Evolutionary conservation across 2,329 filamentous ascomycete species (phyloP), one percentile per base, ranked within the genome.

Genomic region (Periglandula ipomoeae): DNA sequence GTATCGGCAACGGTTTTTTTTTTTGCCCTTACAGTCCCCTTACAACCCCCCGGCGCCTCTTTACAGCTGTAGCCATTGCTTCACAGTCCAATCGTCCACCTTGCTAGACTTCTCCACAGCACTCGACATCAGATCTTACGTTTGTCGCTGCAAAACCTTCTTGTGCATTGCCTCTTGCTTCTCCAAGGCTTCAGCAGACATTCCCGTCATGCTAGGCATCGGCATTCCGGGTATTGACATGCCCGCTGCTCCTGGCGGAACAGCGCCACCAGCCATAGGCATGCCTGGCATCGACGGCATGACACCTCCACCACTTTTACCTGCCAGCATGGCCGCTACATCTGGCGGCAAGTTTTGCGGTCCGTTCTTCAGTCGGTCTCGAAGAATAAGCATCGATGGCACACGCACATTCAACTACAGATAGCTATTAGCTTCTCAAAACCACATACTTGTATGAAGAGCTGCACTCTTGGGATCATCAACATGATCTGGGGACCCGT

Each of bases 351-450:
- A 22, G 11, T 30, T 46, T 15, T 49, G 46, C 1, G 46, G 46
- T 22, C 45, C 49, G 38, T 43, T 50, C 34, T 49, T 50, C 32
- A 54, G 22, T 5, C 50, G 52, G 56, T 80, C 76, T 27, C 72
- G 65, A 22, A 69, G 70, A 58, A 82, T 79, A 51, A 80, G 68
- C 78, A 82, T 81, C 1, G 76, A 81, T 3, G 79, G 79, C 22
- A 80, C 67, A 20, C 78, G 75, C 46, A 82, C 60, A 58, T 78
- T 70, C 49, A 80, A 68, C 76, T 80, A 45, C 15, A 11, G 10
- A 8, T 4, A n/a, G 19, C n/a, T 27, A 34, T 39, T 24, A 46
- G 44, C 24, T 23, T 27, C 19, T 6, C 8, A 41, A 30, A n/a
- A n/a, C n/a, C n/a, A n/a, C n/a, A n/a, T n/a, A n/a, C n/a, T n/a